These are phyloP conservation scores for Gomphus sp. DNA, from an alignment of 1,284 basidiomycete species.

Conservation along the genomic window DNA sequence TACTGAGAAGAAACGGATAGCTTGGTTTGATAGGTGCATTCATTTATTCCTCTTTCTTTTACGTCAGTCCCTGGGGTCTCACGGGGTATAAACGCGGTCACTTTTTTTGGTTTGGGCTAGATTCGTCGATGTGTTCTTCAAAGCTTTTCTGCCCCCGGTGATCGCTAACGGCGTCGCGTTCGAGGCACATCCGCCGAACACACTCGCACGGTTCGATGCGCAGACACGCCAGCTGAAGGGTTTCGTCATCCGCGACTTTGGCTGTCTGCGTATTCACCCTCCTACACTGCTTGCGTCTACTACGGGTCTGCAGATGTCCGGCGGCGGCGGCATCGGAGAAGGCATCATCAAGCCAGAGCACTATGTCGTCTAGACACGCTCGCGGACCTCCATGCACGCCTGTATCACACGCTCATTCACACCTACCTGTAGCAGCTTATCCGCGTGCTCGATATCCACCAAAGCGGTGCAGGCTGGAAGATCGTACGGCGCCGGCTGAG, in stretches of 20 bases:
- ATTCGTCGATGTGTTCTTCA: conserved; percentile 36
- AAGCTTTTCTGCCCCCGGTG: conserved; percentile 41
- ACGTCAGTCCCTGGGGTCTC: too few species aligned
- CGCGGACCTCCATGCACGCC: conserved; percentile 42
- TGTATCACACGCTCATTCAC: conserved; percentile 46
- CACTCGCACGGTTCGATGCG: conserved; percentile 33
- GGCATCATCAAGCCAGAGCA: conserved; percentile 31
- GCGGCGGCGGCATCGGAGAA: too few species aligned
- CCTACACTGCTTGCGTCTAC: conserved; percentile 30
- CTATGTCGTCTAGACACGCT: conserved; percentile 36
- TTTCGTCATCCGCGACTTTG: conserved; percentile 45
- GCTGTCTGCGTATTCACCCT: conserved; percentile 39
- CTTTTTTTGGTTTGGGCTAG: conserved; percentile 1
- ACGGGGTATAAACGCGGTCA: too few species aligned
- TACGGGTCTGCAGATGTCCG: conserved; percentile 34
- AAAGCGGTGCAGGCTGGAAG: conserved; percentile 39
- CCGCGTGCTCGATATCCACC: conserved; percentile 40
- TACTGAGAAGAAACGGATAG: conserved; percentile 34
- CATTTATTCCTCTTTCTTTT: too few species aligned
- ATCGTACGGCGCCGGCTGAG: conserved; percentile 33
- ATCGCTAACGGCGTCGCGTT: conserved; percentile 44
- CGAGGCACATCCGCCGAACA: conserved; percentile 48
- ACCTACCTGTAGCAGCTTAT: conserved; percentile 46
- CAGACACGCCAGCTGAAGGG: conserved; percentile 33
- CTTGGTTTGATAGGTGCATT: conserved; percentile 36